These are phyloP conservation scores for Trichoderma asperellum DNA, from an alignment of 2,329 filamentous ascomycete genomes.

Conservation along the genomic window DNA sequence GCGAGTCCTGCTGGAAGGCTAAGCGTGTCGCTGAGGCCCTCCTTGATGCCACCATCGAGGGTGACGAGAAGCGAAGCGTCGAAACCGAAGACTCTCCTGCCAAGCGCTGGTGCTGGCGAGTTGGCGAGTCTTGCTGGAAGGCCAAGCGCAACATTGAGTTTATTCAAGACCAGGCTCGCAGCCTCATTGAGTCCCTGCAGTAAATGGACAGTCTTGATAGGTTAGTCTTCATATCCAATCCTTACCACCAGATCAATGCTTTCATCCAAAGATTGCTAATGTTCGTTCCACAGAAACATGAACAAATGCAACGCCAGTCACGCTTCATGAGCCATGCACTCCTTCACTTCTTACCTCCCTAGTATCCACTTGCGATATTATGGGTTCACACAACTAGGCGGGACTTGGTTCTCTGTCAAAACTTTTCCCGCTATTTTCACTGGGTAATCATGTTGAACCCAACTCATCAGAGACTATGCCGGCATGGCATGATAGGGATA, in stretches of 20 bases:
- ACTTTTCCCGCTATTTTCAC: conserved; percentile 10
- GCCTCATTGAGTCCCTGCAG: conserved; percentile 17
- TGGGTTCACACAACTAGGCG: conserved; percentile 13
- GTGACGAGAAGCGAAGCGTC: conserved; percentile 38
- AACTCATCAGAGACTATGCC: background rate
- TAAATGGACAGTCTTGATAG: background rate
- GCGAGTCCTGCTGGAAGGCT: conserved; percentile 44
- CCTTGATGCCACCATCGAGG: conserved; percentile 37
- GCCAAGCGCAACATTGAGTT: conserved; percentile 36
- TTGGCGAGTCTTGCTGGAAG: conserved; percentile 44
- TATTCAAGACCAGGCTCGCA: conserved; percentile 24
- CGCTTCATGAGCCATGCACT: conserved; percentile 13
- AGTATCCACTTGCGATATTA: background rate
- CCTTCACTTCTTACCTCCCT: conserved; percentile 4
- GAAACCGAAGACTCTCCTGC: conserved; percentile 28
- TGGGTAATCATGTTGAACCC: conserved; percentile 3
- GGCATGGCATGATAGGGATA: conserved; percentile 9
- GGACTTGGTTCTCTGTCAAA: background rate
- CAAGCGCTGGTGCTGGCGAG: conserved; percentile 35
- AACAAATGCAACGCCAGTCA: background rate
- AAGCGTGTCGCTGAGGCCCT: conserved; percentile 46
- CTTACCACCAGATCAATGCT: background rate
- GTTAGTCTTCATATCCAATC: background rate
- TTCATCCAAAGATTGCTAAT: conserved; percentile 7
- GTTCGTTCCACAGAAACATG: background rate